A percentile compares a stretch with the other conserved stretches of the same genome.
Conservation (phyloP, 768 basidiomycete species). For the Macrocybe gigantea region DNA sequence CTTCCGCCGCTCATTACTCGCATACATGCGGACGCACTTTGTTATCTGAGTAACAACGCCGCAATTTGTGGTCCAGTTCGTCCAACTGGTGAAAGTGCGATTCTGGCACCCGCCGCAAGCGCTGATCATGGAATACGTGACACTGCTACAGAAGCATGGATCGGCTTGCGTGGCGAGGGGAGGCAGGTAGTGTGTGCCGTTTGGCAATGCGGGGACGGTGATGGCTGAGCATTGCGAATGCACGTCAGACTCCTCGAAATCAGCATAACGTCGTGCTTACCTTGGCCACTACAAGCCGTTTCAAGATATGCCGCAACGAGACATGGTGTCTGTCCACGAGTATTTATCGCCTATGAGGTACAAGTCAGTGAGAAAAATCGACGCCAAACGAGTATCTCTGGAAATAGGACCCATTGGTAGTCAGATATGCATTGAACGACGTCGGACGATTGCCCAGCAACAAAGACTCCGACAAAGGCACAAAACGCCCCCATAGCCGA, state of each 20-base stretch:
- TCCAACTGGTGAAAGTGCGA: conserved; percentile 32
- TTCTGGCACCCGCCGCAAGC: conserved; percentile 59
- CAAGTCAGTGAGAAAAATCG: not conserved
- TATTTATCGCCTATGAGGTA: conserved; percentile 31
- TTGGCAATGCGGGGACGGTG: conserved; percentile 31
- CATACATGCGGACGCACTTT: conserved; percentile 17
- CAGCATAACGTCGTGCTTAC: conserved; percentile 17
- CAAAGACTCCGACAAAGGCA: too few relatives aligned
- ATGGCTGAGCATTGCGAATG: conserved; percentile 23
- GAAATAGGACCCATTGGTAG: conserved; percentile 29
- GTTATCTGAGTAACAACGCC: conserved; percentile 19
- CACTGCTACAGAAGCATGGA: conserved; percentile 48
- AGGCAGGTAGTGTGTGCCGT: conserved; percentile 32
- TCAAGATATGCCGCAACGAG: conserved; percentile 43
- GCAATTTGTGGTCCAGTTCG: conserved; percentile 32
- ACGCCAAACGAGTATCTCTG: not conserved
- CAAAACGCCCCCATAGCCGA: too few relatives aligned
- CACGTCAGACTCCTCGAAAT: conserved; percentile 2
- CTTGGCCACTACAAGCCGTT: conserved; percentile 28
- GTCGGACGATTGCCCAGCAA: conserved; percentile 3
- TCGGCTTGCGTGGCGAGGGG: conserved; percentile 29
- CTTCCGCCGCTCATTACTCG: not conserved
- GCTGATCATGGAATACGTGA: conserved; percentile 50
- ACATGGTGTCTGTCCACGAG: conserved; percentile 41
- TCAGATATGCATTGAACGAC: conserved; percentile 28